Percentiles rank a stretch among this genome's conserved stretches.
Evolutionary conservation across 164 flowering plant genomes (phyloP).

Genomic region (Cinnamomum chago): DNA sequence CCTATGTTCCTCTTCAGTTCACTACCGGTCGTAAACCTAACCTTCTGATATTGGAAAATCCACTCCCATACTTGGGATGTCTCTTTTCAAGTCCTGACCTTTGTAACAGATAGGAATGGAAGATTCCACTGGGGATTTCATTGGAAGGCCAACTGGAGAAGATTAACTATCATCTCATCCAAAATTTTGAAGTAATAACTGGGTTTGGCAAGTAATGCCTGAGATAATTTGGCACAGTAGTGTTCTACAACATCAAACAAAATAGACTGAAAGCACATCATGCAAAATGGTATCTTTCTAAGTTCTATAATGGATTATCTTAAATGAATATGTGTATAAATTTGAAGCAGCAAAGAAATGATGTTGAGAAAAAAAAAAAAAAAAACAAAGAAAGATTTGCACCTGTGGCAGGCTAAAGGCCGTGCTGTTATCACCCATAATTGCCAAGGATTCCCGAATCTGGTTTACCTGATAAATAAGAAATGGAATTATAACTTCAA

Average conservation of each 20-base stretch:
- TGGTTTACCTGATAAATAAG: constrained; percentile 73
- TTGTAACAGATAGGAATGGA: no score
- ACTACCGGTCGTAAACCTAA: no score
- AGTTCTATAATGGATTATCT: not conserved
- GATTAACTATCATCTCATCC: not conserved
- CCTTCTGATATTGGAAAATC: no score
- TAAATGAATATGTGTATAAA: not conserved
- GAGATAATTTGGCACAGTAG: not conserved
- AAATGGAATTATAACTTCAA: constrained; percentile 3
- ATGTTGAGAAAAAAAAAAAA: not conserved
- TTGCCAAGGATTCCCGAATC: constrained; percentile 89
- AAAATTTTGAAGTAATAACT: not conserved
- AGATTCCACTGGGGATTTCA: not conserved
- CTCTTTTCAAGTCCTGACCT: no score
- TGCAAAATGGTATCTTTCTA: not conserved
- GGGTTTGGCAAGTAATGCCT: not conserved
- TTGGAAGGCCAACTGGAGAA: not conserved
- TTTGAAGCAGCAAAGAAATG: not conserved
- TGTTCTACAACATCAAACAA: not conserved
- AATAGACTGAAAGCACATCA: not conserved
- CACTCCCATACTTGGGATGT: no score
- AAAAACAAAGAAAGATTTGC: constrained; percentile 12
- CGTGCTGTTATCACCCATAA: constrained; percentile 98
- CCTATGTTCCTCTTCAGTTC: no score
- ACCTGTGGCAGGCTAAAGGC: constrained; percentile 99